phyloP scores from a whole-genome alignment of 192 early-diverging fungal genomes.

The Coemansia sp. region DNA sequence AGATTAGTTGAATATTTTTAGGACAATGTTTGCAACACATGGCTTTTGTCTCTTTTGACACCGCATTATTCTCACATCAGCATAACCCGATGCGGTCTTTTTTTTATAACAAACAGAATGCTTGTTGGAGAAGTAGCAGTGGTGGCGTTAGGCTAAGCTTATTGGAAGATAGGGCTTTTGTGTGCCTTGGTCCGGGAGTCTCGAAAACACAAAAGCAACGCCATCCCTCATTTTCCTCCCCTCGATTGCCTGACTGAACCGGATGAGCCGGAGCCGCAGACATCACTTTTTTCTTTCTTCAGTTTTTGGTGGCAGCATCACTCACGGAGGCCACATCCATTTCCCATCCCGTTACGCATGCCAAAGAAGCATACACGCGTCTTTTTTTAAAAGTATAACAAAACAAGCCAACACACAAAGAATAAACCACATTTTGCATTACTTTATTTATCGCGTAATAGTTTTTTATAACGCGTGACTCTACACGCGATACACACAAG shows the following conservation, averaged over 20 bases:
- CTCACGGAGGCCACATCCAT: neutral
- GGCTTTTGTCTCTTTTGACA: neutral
- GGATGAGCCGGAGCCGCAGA: neutral
- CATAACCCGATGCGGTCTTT: too few relatives aligned
- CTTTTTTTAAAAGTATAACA: neutral
- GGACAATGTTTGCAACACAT: neutral
- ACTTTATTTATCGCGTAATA: constrained; percentile 1
- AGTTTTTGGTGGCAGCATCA: neutral
- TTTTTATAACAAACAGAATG: too few relatives aligned
- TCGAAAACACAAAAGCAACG: neutral
- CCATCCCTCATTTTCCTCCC: neutral
- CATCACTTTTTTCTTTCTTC: neutral
- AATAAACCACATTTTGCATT: neutral
- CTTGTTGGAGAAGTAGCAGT: neutral
- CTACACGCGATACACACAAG: neutral
- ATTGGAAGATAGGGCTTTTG: neutral
- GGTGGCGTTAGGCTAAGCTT: neutral
- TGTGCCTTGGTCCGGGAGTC: neutral
- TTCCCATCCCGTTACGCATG: neutral
- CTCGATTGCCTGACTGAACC: neutral
- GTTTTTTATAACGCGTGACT: neutral
- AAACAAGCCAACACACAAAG: neutral
- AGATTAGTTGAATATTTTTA: neutral
- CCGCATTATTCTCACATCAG: neutral
- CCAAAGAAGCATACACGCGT: neutral